Percentiles rank a stretch among this genome's conserved stretches.
Conservation (phyloP, 176 grass and related monocot genomes). For the Areca catechu region DNA sequence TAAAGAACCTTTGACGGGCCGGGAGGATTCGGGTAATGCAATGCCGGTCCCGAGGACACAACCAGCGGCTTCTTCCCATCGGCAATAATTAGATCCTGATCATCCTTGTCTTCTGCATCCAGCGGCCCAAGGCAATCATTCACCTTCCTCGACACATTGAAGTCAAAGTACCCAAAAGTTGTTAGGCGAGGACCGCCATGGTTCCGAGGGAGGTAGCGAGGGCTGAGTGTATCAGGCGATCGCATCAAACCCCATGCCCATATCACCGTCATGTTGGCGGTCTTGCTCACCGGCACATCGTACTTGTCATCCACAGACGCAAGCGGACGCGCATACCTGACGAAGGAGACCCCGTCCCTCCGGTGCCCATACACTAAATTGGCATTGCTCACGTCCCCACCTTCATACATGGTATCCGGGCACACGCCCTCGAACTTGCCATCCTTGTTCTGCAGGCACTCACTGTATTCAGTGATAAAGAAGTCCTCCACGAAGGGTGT, state of each 20-base stretch:
- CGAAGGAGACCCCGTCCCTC: slow-evolving; percentile 76
- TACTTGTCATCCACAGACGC: slow-evolving; percentile 43
- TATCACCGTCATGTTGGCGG: slow-evolving; percentile 60
- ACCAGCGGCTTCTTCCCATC: slow-evolving; percentile 64
- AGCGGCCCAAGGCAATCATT: slow-evolving; percentile 50
- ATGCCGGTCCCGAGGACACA: slow-evolving; percentile 45
- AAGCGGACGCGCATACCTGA: slow-evolving; percentile 54
- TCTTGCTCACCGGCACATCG: slow-evolving; percentile 52
- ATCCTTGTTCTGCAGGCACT: slow-evolving; percentile 52
- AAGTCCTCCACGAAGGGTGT: slow-evolving; percentile 81
- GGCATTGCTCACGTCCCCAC: slow-evolving; percentile 47
- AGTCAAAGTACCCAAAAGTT: slow-evolving; percentile 41
- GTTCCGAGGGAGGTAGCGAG: slow-evolving; percentile 83
- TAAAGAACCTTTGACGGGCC: slow-evolving; percentile 72
- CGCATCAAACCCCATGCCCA: slow-evolving; percentile 74
- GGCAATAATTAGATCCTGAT: slow-evolving; percentile 66
- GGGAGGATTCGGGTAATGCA: slow-evolving; percentile 84
- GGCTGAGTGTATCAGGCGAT: slow-evolving; percentile 59
- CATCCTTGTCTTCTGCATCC: slow-evolving; percentile 90
- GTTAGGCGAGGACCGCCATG: slow-evolving; percentile 36
- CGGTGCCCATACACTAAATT: slow-evolving; percentile 72
- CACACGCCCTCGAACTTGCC: slow-evolving; percentile 63
- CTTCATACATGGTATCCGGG: slow-evolving; percentile 75
- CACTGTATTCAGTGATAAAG: slow-evolving; percentile 55
- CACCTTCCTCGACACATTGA: slow-evolving; percentile 40